Percentiles rank a stretch among this genome's conserved stretches.
phyloP scores from a whole-genome alignment of 345 rosid species.

The Eucalyptus curtisii region DNA sequence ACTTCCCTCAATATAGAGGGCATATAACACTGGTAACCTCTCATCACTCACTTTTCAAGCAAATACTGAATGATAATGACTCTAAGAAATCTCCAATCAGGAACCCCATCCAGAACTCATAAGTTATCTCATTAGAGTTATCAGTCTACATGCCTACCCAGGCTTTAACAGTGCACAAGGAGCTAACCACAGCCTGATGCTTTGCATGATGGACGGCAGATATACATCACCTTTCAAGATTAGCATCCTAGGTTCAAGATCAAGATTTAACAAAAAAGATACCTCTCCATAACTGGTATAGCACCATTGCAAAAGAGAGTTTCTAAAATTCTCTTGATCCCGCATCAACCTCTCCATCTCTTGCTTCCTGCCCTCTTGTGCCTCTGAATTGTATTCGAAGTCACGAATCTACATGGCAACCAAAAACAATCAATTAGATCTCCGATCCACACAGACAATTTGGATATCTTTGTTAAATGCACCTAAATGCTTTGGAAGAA shows the following conservation, averaged over 20 bases:
- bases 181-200: background rate
- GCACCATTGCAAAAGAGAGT: constrained; percentile 97
- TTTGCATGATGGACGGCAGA: background rate
- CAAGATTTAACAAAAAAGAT: background rate
- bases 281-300: constrained; percentile 98
- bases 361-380: constrained; percentile 74
- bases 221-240: background rate
- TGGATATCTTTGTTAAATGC: background rate
- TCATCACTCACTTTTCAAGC: background rate
- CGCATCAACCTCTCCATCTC: constrained; percentile 64
- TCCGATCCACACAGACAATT: background rate
- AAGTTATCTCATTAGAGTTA: background rate
- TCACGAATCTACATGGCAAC: constrained; percentile 63
- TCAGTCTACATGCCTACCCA: background rate
- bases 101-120: background rate
- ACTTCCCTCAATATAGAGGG: background rate
- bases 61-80: background rate
- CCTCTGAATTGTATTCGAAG: constrained; percentile 83
- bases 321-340: constrained; percentile 77
- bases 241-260: background rate
- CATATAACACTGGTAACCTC: background rate
- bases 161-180: background rate
- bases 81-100: background rate
- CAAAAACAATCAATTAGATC: background rate
- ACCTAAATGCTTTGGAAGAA: background rate